A percentile compares a stretch with the other conserved stretches of the same genome.
These are phyloP conservation scores for Volvox reticuliferus DNA, from an alignment of 139 green algal species.

Conservation along the genomic window DNA sequence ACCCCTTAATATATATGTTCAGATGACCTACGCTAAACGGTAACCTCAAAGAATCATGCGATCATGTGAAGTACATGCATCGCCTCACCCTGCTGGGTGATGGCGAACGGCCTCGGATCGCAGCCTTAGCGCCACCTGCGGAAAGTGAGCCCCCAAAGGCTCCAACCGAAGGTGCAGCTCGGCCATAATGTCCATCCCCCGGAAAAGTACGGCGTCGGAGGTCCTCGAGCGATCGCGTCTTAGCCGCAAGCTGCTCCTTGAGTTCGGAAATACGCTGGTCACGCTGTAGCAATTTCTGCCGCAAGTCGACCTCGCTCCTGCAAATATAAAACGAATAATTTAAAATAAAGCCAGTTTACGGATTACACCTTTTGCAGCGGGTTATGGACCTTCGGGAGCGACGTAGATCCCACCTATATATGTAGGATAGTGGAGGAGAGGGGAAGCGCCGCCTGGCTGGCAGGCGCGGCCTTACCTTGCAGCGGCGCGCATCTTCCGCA, in stretches of 20 bases:
- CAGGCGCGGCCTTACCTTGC: constrained; percentile 26
- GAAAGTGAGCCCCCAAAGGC: not conserved
- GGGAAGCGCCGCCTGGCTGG: too few species aligned
- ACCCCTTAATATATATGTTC: too few species aligned
- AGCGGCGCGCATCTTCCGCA: constrained; percentile 64
- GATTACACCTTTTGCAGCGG: too few species aligned
- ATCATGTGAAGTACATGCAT: not conserved
- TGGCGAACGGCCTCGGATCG: not conserved
- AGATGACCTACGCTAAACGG: not conserved
- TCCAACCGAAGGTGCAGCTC: not conserved
- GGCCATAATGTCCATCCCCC: not conserved
- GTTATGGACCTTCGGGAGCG: too few species aligned
- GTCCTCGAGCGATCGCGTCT: constrained; percentile 1
- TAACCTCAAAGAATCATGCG: not conserved
- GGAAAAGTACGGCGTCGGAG: not conserved
- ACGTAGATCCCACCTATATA: too few species aligned
- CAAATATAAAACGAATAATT: too few species aligned
- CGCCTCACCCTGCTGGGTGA: constrained; percentile 28
- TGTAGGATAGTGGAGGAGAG: too few species aligned
- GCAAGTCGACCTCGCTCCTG: constrained; percentile 73
- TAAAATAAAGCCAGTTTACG: too few species aligned
- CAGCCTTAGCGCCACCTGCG: too few species aligned
- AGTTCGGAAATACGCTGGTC: constrained; percentile 62
- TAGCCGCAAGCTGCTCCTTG: constrained; percentile 60
- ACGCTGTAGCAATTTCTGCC: constrained; percentile 65